phyloP scores from a whole-genome alignment of 345 rosid species.

The Hibiscus mutabilis region DNA sequence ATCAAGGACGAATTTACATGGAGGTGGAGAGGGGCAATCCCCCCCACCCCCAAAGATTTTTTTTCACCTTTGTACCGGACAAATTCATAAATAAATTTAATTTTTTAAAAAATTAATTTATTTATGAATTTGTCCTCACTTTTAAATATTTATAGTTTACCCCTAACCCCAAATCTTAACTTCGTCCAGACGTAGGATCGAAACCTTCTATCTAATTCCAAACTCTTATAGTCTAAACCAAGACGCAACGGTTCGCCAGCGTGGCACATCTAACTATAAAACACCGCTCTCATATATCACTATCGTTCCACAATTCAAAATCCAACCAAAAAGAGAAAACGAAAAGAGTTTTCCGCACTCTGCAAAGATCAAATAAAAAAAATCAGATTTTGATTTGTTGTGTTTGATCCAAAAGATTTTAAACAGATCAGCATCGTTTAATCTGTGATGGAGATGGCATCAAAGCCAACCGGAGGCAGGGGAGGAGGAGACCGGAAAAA shows the following conservation, averaged over 20 bases:
- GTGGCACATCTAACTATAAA: conserved; percentile 14
- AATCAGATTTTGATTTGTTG: background rate
- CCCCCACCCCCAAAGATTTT: too few relatives aligned
- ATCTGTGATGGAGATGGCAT: conserved; percentile 37
- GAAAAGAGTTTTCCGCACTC: background rate
- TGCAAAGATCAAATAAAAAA: background rate
- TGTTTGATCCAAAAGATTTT: background rate
- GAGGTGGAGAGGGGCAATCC: too few relatives aligned
- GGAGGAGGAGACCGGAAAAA: conserved; percentile 46
- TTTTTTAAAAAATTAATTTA: too few relatives aligned
- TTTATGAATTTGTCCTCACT: too few relatives aligned
- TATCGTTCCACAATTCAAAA: background rate
- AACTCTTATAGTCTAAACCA: background rate
- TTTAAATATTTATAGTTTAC: too few relatives aligned
- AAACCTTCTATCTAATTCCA: background rate
- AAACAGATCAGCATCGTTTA: background rate
- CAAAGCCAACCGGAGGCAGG: conserved; percentile 48
- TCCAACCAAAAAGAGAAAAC: background rate
- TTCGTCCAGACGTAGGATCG: too few relatives aligned
- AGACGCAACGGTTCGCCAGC: conserved; percentile 18
- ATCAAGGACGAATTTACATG: too few relatives aligned
- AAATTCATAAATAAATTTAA: too few relatives aligned
- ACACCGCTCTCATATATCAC: background rate
- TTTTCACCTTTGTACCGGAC: too few relatives aligned
- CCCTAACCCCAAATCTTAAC: too few relatives aligned